Evolutionary conservation across 257 asterid genomes (phyloP).

Genomic region (Ocimum tenuiflorum): DNA sequence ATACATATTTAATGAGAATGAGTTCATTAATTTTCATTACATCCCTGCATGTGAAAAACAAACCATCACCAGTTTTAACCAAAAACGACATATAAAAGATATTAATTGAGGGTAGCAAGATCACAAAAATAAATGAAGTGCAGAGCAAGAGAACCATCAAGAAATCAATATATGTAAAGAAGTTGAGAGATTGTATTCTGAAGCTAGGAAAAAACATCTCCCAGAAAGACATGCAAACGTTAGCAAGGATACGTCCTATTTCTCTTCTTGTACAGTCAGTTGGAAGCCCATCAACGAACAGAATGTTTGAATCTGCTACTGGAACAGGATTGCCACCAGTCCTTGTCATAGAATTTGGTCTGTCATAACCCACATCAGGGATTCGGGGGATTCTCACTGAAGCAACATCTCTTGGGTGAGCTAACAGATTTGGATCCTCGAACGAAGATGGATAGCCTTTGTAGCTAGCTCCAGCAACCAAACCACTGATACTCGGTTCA

Average conservation of each 20-base stretch:
- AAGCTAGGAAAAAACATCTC: neutral
- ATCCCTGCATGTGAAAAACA: no score
- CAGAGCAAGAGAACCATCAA: neutral
- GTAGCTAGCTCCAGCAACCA: conserved; percentile 35
- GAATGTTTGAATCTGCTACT: conserved; percentile 47
- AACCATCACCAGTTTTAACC: no score
- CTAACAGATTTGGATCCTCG: conserved; percentile 40
- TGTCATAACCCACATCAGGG: conserved; percentile 37
- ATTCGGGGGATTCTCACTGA: conserved; percentile 28
- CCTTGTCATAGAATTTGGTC: conserved; percentile 42
- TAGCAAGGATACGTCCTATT: conserved; percentile 69
- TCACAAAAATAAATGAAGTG: neutral
- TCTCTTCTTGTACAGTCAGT: conserved; percentile 74
- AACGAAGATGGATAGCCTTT: conserved; percentile 41
- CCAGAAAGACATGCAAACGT: neutral
- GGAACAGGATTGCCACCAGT: conserved; percentile 32
- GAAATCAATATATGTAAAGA: neutral
- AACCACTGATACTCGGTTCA: conserved; percentile 39
- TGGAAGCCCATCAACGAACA: conserved; percentile 75
- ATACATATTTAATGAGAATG: neutral
- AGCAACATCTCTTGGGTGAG: conserved; percentile 35
- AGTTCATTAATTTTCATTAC: neutral
- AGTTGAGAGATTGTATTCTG: neutral
- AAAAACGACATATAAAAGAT: no score
- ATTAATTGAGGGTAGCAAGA: neutral